Conservation (phyloP, 495 filamentous ascomycete genomes). For the Hypomontagnella monticulosa region DNA sequence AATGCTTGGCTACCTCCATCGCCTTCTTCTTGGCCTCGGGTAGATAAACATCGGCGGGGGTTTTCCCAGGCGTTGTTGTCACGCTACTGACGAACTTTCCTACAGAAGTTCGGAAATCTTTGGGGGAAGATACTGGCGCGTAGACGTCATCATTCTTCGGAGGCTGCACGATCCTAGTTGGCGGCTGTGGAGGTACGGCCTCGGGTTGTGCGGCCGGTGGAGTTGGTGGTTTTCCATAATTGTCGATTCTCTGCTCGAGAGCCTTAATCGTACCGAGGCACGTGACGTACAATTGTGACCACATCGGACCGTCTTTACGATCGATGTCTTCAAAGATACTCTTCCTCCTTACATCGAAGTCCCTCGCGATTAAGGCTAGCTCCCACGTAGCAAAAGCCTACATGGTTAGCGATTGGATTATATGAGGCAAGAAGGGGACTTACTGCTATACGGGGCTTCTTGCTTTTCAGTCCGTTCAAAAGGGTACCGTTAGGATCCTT, state of each 20-base stretch:
- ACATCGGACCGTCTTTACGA: slow-evolving; percentile 77
- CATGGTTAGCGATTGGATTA: slow-evolving; percentile 36
- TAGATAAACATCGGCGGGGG: slow-evolving; percentile 51
- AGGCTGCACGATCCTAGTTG: slow-evolving; percentile 37
- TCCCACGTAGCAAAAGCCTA: slow-evolving; percentile 93
- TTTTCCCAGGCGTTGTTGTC: slow-evolving; percentile 68
- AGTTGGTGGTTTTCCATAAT: slow-evolving; percentile 61
- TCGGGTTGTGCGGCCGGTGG: slow-evolving; percentile 43
- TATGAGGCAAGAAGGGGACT: background rate
- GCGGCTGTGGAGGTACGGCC: slow-evolving; percentile 41
- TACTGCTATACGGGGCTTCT: slow-evolving; percentile 65
- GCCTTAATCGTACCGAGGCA: slow-evolving; percentile 73
- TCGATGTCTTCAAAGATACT: slow-evolving; percentile 90
- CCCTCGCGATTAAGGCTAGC: slow-evolving; percentile 77
- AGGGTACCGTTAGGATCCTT: slow-evolving; percentile 93
- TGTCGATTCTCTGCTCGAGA: slow-evolving; percentile 71
- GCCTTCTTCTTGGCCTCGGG: slow-evolving; percentile 53
- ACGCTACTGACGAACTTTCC: slow-evolving; percentile 68
- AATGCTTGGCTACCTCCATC: slow-evolving; percentile 47
- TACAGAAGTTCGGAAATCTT: slow-evolving; percentile 43
- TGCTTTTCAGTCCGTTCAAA: slow-evolving; percentile 81
- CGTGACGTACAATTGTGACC: slow-evolving; percentile 77
- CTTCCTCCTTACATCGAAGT: slow-evolving; percentile 76
- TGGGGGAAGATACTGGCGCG: slow-evolving; percentile 21
- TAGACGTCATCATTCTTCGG: slow-evolving; percentile 54